Percentiles rank a stretch among this genome's conserved stretches.
These are phyloP conservation scores for Lactuca saligna DNA, from an alignment of 129 eudicot genomes.

Conservation along the genomic window DNA sequence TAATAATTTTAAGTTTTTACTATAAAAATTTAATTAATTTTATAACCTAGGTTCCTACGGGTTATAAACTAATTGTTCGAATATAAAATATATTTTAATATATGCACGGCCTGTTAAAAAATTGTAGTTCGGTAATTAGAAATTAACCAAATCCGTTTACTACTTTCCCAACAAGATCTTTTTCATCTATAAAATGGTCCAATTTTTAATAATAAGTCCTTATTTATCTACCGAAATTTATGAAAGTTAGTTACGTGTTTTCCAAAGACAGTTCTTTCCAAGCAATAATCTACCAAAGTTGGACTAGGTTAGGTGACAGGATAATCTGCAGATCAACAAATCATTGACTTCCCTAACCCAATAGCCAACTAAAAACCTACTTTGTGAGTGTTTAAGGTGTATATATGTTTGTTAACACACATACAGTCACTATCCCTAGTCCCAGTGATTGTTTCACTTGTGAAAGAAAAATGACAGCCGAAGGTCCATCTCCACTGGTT, in stretches of 20 bases:
- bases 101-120: too few relatives aligned
- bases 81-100: too few relatives aligned
- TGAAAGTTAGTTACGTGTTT: constrained; percentile 1
- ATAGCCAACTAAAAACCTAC: constrained; percentile 1
- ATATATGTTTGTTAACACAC: not conserved
- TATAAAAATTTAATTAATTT: too few relatives aligned
- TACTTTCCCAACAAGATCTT: too few relatives aligned
- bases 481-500: constrained; percentile 54
- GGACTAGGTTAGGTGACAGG: constrained; percentile 10
- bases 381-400: not conserved
- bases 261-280: not conserved
- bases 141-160: too few relatives aligned
- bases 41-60: too few relatives aligned
- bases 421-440: not conserved
- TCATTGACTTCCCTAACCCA: constrained; percentile 21
- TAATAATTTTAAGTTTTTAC: too few relatives aligned
- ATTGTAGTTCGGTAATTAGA: too few relatives aligned
- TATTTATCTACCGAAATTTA: not conserved
- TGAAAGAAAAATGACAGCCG: constrained; percentile 21
- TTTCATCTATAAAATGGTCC: not conserved
- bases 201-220: not conserved
- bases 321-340: constrained; percentile 31
- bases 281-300: not conserved
- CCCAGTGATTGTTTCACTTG: not conserved
- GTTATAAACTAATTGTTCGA: too few relatives aligned